Conservation (phyloP, 2,329 filamentous ascomycete genomes). For the Diaporthe sp. region DNA sequence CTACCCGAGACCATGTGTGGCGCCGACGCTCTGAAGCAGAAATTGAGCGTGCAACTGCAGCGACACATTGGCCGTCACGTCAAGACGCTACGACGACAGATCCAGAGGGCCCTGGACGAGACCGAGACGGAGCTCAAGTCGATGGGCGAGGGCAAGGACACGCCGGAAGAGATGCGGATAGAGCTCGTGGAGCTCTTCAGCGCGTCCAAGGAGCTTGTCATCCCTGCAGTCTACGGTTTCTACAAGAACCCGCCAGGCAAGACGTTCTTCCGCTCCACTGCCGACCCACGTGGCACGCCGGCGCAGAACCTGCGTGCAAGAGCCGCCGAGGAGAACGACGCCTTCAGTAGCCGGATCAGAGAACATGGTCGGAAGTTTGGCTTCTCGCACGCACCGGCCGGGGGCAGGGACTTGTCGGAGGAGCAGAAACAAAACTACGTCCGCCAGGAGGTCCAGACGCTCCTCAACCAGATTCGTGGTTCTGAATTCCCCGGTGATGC, state of each 20-base stretch:
- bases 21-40: slow-evolving; percentile 58
- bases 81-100: slow-evolving; percentile 62
- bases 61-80: slow-evolving; percentile 66
- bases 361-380: slow-evolving; percentile 63
- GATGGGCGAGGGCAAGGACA: slow-evolving; percentile 64
- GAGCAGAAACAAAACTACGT: slow-evolving; percentile 62
- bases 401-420: slow-evolving; percentile 33
- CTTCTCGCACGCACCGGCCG: slow-evolving; percentile 50
- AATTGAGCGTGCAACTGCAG: slow-evolving; percentile 63
- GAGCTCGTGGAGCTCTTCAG: slow-evolving; percentile 67
- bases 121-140: slow-evolving; percentile 63
- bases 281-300: slow-evolving; percentile 62
- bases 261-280: slow-evolving; percentile 63
- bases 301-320: slow-evolving; percentile 65
- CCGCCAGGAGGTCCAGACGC: slow-evolving; percentile 60
- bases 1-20: slow-evolving; percentile 63
- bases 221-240: slow-evolving; percentile 65
- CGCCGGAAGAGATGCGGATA: slow-evolving; percentile 65
- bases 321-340: slow-evolving; percentile 64
- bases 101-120: slow-evolving; percentile 62
- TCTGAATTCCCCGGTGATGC: slow-evolving; percentile 66
- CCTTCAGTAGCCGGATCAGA: slow-evolving; percentile 61
- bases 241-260: slow-evolving; percentile 68
- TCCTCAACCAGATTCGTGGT: slow-evolving; percentile 63
- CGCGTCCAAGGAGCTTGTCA: slow-evolving; percentile 65